These are phyloP conservation scores for Chlamydomonas sp. DNA, from an alignment of 139 green algal genomes.

Conservation along the genomic window DNA sequence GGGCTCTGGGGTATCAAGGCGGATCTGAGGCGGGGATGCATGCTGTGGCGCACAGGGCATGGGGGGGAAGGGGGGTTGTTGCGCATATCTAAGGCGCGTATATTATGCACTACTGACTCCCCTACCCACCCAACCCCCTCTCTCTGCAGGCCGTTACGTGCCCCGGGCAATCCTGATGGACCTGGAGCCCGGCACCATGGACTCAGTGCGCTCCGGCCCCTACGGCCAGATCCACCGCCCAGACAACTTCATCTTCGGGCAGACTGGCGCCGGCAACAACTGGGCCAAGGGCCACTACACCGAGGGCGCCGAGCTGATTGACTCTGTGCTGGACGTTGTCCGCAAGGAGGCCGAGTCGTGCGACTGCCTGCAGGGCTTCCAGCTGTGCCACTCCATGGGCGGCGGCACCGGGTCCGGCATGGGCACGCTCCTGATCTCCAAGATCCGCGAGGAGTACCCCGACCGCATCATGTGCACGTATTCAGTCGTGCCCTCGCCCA, in stretches of 20 bases:
- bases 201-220: slow-evolving; percentile 90
- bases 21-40: too few species aligned
- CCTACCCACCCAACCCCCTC: slow-evolving; percentile 75
- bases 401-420: slow-evolving; percentile 96
- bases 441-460: slow-evolving; percentile 97
- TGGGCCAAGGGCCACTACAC: slow-evolving; percentile 99
- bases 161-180: slow-evolving; percentile 96
- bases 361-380: slow-evolving; percentile 98
- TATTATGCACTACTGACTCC: slow-evolving; percentile 17
- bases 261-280: slow-evolving; percentile 97
- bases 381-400: slow-evolving; percentile 92
- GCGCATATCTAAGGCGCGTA: too few species aligned
- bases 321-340: slow-evolving; percentile 96
- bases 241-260: slow-evolving; percentile 98
- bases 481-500: slow-evolving; percentile 97
- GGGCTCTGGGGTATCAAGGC: too few species aligned
- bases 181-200: slow-evolving; percentile 96
- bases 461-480: slow-evolving; percentile 99
- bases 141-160: slow-evolving; percentile 89
- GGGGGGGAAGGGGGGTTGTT: too few species aligned
- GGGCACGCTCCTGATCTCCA: slow-evolving; percentile 97
- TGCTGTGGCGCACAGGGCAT: too few species aligned
- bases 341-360: slow-evolving; percentile 98
- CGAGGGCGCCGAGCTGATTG: slow-evolving; percentile 97
- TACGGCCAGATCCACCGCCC: slow-evolving; percentile 94